phyloP scores from a whole-genome alignment of 2,329 filamentous ascomycete genomes.

The Hypocreales sp. region DNA sequence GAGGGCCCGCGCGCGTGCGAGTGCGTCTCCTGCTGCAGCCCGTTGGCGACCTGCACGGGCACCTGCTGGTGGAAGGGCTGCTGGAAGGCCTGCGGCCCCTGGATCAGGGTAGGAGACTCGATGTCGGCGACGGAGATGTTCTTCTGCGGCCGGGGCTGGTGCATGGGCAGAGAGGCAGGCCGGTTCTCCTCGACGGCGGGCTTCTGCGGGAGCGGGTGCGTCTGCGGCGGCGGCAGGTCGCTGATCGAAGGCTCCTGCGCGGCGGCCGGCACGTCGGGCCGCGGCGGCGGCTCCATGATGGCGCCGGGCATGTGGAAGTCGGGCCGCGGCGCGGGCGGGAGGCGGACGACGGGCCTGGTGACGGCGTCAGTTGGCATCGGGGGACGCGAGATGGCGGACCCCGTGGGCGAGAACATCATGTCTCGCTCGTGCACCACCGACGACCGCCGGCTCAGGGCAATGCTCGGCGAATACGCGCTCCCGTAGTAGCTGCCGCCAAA shows the following conservation, averaged over 20 bases:
- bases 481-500: slow-evolving; percentile 57
- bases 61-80: slow-evolving; percentile 92
- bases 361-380: slow-evolving; percentile 45
- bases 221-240: slow-evolving; percentile 40
- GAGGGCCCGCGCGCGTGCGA: slow-evolving; percentile 52
- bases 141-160: slow-evolving; percentile 91
- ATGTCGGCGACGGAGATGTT: slow-evolving; percentile 85
- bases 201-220: slow-evolving; percentile 41
- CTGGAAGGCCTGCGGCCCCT: slow-evolving; percentile 60
- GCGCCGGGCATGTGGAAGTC: slow-evolving; percentile 10
- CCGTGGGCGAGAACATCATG: slow-evolving; percentile 64
- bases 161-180: slow-evolving; percentile 50
- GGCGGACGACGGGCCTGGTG: slow-evolving; percentile 60
- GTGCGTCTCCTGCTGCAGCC: slow-evolving; percentile 42
- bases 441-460: slow-evolving; percentile 78
- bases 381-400: slow-evolving; percentile 58
- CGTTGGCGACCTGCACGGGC: slow-evolving; percentile 53
- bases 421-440: slow-evolving; percentile 57
- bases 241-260: slow-evolving; percentile 24
- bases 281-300: slow-evolving; percentile 6
- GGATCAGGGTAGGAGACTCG: slow-evolving; percentile 55
- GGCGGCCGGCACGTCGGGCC: slow-evolving; percentile 5
- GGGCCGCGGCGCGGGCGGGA: slow-evolving; percentile 47
- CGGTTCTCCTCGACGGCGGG: slow-evolving; percentile 42
- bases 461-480: slow-evolving; percentile 71